These are phyloP conservation scores for Mucor lusitanicus DNA, from an alignment of 371 early-diverging fungal genomes.

Conservation along the genomic window DNA sequence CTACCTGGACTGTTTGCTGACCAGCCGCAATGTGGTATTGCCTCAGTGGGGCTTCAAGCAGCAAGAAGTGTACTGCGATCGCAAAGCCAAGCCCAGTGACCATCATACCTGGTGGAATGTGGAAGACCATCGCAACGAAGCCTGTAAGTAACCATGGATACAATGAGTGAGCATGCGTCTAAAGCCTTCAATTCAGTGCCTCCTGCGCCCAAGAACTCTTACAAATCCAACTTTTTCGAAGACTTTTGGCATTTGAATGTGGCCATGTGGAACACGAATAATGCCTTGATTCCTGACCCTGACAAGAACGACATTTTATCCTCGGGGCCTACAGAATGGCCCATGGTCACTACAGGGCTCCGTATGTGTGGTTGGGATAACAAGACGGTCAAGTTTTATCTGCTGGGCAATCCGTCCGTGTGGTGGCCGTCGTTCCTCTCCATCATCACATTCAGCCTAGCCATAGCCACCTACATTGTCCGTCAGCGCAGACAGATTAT, in stretches of 20 bases:
- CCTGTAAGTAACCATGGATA: slow-evolving; percentile 23
- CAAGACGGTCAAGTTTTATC: slow-evolving; percentile 84
- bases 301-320: slow-evolving; percentile 93
- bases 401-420: slow-evolving; percentile 95
- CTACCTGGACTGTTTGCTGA: slow-evolving; percentile 77
- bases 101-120: slow-evolving; percentile 91
- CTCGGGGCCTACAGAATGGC: slow-evolving; percentile 95
- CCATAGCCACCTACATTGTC: slow-evolving; percentile 55
- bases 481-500: slow-evolving; percentile 64
- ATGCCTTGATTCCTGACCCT: slow-evolving; percentile 95
- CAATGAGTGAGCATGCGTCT: not conserved
- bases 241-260: slow-evolving; percentile 93
- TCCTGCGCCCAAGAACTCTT: slow-evolving; percentile 57
- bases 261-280: slow-evolving; percentile 98
- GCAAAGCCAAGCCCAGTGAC: slow-evolving; percentile 54
- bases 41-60: slow-evolving; percentile 99
- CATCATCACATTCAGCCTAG: slow-evolving; percentile 48
- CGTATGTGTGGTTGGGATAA: slow-evolving; percentile 98
- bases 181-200: slow-evolving; percentile 42
- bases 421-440: slow-evolving; percentile 90
- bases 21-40: slow-evolving; percentile 70
- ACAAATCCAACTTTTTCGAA: slow-evolving; percentile 76
- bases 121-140: slow-evolving; percentile 84
- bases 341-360: slow-evolving; percentile 86
- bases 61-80: slow-evolving; percentile 89